A percentile compares a stretch with the other conserved stretches of the same genome.
These are phyloP conservation scores for Rutstroemia sp. DNA, from an alignment of 2,329 filamentous ascomycete genomes.

Conservation along the genomic window DNA sequence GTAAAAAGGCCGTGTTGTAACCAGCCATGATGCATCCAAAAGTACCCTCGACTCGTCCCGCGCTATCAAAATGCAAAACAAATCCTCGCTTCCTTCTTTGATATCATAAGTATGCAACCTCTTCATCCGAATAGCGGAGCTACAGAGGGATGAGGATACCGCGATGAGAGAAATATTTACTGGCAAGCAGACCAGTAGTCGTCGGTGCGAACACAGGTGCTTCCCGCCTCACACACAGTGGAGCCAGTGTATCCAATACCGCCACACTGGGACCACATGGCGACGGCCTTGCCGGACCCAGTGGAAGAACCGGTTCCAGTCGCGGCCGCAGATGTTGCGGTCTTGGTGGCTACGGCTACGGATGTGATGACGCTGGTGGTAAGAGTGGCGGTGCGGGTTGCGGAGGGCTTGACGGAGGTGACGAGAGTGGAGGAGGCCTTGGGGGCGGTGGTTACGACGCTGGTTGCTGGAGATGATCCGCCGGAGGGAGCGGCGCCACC, in stretches of 20 bases:
- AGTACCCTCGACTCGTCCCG: too few species aligned
- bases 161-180: neutral
- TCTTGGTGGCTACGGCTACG: neutral
- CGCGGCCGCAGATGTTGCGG: neutral
- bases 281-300: neutral
- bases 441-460: neutral
- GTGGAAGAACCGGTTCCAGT: neutral
- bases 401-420: neutral
- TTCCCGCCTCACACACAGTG: conserved; percentile 12
- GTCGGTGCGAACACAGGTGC: conserved; percentile 15
- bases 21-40: too few species aligned
- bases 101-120: neutral
- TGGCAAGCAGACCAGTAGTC: conserved; percentile 9
- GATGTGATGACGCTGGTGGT: neutral
- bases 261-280: conserved; percentile 19
- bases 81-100: neutral
- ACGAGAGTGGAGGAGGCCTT: neutral
- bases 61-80: neutral
- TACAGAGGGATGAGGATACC: neutral
- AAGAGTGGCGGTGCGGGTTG: neutral
- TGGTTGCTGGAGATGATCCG: neutral
- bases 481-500: conserved; percentile 3
- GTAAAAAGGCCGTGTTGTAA: too few species aligned
- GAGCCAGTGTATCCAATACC: conserved; percentile 16
- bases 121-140: too few species aligned